Percentiles rank a stretch among this genome's conserved stretches.
phyloP scores from a whole-genome alignment of 352 stramenopile species.

The Phytopythium chamaehyphon region DNA sequence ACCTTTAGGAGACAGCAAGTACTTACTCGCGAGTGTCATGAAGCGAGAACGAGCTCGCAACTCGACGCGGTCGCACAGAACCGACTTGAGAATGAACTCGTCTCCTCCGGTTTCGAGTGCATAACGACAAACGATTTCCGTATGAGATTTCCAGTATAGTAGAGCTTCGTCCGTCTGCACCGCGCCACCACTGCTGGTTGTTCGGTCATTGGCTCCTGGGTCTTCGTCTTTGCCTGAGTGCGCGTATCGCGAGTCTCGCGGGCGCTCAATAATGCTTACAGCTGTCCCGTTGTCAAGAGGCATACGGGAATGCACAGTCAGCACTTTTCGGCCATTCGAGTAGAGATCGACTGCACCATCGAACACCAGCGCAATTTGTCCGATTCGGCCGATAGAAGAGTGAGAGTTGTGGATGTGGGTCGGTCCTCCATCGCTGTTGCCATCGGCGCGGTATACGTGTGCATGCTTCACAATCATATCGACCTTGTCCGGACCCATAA shows the following conservation, averaged over 20 bases:
- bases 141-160: slow-evolving; percentile 57
- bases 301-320: slow-evolving; percentile 31
- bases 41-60: slow-evolving; percentile 40
- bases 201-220: not conserved
- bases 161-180: slow-evolving; percentile 44
- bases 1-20: slow-evolving; percentile 26
- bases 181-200: slow-evolving; percentile 17
- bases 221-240: not conserved
- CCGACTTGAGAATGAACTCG: slow-evolving; percentile 63
- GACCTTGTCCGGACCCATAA: slow-evolving; percentile 47
- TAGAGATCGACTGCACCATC: slow-evolving; percentile 52
- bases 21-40: slow-evolving; percentile 24
- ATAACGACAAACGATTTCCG: slow-evolving; percentile 63
- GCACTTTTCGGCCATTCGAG: slow-evolving; percentile 33
- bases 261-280: slow-evolving; percentile 7
- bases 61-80: slow-evolving; percentile 41
- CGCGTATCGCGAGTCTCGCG: not conserved
- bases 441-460: slow-evolving; percentile 39
- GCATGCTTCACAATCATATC: slow-evolving; percentile 47
- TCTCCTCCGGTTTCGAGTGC: slow-evolving; percentile 48
- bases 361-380: slow-evolving; percentile 46
- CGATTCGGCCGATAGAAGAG: slow-evolving; percentile 20
- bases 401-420: not conserved
- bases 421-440: slow-evolving; percentile 6
- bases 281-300: slow-evolving; percentile 7